Evolutionary conservation across 768 basidiomycete species (phyloP), one percentile per base, ranked within the genome.

Genomic region (Phanerochaete sordida): DNA sequence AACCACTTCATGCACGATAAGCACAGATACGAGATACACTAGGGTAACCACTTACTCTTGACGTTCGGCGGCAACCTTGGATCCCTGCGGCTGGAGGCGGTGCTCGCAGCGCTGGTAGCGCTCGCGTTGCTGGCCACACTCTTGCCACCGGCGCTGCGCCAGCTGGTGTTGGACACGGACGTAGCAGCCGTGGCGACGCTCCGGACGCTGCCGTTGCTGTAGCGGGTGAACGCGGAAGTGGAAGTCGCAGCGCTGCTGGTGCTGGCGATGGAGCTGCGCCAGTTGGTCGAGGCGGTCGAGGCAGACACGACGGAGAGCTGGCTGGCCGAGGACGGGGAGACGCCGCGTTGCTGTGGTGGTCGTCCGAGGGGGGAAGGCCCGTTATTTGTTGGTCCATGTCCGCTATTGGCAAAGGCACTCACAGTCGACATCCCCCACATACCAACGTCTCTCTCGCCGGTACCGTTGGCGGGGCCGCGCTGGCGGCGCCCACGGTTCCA

Each of bases 121-220:
- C 16, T 15, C 3, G 51, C 21, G 30, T 23, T 23, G 54, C 27
- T 43, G 21, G 39, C 51, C 21, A 23, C 52, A 35, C 45, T 59
- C 64, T 65, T 65, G 63, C 54, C 68, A 57, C 56, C 63, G 15
- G 56, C 58, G 81, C 81, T 67, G 55, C 88, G 84, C 88, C 90
- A 91, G 72, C 88, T 90, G 50, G 80, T 76, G 24, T 84, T 82
- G 31, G 89, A 90, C 6, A 90, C 83, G 64, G 89, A 90, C 16
- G 92, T 94, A 46, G 91, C 91, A 58, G 83, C 83, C 4, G 92
- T 93, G 23, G 88, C 88, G 44, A 92, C 79, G 64, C 90, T 91
- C 57, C 88, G 79, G 58, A 79, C 67, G 70, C 89, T 83, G 48
- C 70, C 69, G 67, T 88, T 88, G 75, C 90, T 92, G 75, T 88